Evolutionary conservation across 129 eudicot genomes (phyloP).

Genomic region (Tagetes erecta): DNA sequence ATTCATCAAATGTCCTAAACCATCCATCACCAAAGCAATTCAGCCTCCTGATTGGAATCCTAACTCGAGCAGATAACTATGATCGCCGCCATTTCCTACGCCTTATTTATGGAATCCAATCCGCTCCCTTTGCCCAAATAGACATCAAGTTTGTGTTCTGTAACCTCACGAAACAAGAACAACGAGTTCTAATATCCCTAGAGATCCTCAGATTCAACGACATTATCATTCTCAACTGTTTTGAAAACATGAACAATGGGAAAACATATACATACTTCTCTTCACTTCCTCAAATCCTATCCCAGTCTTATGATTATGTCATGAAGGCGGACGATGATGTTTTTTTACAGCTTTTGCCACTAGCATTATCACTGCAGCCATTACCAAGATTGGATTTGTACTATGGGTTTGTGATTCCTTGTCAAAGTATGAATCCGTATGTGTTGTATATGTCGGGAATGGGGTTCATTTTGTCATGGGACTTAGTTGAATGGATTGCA

Average conservation of each 20-base stretch:
- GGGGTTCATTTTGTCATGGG: constrained; percentile 76
- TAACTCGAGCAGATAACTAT: constrained; percentile 53
- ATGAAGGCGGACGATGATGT: constrained; percentile 89
- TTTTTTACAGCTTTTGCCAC: constrained; percentile 52
- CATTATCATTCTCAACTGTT: constrained; percentile 62
- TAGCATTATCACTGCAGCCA: constrained; percentile 51
- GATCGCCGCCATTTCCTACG: constrained; percentile 83
- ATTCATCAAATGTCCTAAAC: constrained; percentile 34
- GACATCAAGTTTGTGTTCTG: constrained; percentile 70
- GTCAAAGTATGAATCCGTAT: constrained; percentile 78
- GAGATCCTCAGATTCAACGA: constrained; percentile 69
- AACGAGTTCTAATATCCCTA: constrained; percentile 44
- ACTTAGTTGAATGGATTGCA: constrained; percentile 68
- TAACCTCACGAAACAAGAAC: constrained; percentile 75
- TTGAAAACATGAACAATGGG: constrained; percentile 76
- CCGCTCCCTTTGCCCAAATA: constrained; percentile 50
- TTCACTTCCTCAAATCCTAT: constrained; percentile 58
- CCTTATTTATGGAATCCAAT: constrained; percentile 64
- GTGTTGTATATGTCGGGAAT: constrained; percentile 78
- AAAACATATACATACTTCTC: constrained; percentile 73
- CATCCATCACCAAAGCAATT: constrained; percentile 34
- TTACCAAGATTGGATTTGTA: constrained; percentile 62
- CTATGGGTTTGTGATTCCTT: constrained; percentile 75
- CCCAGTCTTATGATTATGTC: constrained; percentile 55
- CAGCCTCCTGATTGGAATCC: constrained; percentile 67